Evolutionary conservation across 306 rosid species (phyloP), one percentile per base, ranked within the genome.

Genomic region (Senna siamea): DNA sequence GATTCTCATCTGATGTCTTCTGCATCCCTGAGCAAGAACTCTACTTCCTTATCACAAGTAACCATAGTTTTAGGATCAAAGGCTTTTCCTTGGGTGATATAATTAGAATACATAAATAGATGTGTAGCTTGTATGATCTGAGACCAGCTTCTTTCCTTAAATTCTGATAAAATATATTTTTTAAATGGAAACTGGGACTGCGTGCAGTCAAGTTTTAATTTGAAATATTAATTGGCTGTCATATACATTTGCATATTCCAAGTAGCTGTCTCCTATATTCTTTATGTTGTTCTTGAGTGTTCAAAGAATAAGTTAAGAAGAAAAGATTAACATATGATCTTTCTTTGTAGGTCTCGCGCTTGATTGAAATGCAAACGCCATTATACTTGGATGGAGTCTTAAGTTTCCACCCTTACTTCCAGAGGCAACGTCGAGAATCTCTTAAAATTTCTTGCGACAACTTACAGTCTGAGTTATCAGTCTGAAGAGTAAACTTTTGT

Each of bases 341-440:
- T 75, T 58, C 41, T 18, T 7, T 75, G 82, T 68, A 94, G 98
- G 97, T 87, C 48, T 94, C 96, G 3, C 92, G 98, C 71, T 76
- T 94, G 86, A 84, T 91, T 69, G 96, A 94, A 83, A 94, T 94
- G 98, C 98, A 94, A 71, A 80, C 96, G 9, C 95, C 91, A 20
- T 56, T 91, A 57, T 94, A 91, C 73, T 70, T 94, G 89, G 96
- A 88, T 48, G 93, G 91, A 78, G 86, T 89, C 52, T 40, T 73
- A 13, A 35, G 69, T 72, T 79, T 89, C 84, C 98, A 89, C 80
- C 96, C 96, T 26, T 88, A 79, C 86, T 94, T 86, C 85, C 87
- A 50, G 88, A 82, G 82, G 73, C 87, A 78, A 69, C 84, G 74
- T 69, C 78, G n/a, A 68, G 72, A 76, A 54, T 19, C 53, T 19